These are phyloP conservation scores for Triangularia setosa DNA, from an alignment of 2,329 filamentous ascomycete species.

Conservation along the genomic window DNA sequence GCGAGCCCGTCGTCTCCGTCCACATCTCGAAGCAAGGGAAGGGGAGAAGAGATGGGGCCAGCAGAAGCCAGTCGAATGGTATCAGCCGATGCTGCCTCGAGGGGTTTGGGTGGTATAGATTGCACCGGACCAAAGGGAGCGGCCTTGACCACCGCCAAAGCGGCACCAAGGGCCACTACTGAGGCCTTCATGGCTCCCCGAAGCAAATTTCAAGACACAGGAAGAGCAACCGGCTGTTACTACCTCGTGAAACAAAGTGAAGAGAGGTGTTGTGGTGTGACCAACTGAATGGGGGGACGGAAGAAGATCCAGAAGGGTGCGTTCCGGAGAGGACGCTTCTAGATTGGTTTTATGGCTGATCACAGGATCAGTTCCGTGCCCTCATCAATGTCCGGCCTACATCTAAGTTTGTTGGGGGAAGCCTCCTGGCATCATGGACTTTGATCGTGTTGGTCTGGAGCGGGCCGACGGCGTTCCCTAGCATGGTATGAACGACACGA, in stretches of 20 bases:
- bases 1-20: neutral
- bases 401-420: constrained; percentile 4
- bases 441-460: neutral
- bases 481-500: neutral
- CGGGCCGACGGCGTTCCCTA: neutral
- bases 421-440: constrained; percentile 8
- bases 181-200: constrained; percentile 22
- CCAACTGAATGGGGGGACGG: neutral
- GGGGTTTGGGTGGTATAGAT: neutral
- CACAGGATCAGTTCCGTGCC: neutral
- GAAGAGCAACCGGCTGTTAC: neutral
- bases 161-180: constrained; percentile 15
- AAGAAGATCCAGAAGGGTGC: neutral
- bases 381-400: neutral
- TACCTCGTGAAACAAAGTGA: neutral
- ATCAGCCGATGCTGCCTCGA: neutral
- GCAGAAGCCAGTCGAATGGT: neutral
- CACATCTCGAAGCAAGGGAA: neutral
- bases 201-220: neutral
- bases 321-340: neutral
- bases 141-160: constrained; percentile 11
- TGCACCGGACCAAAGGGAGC: constrained; percentile 8
- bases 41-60: constrained; percentile 1
- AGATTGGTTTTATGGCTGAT: neutral
- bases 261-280: neutral